These are phyloP conservation scores for Juncus effusus DNA, from an alignment of 176 grass and related monocot genomes.

Conservation along the genomic window DNA sequence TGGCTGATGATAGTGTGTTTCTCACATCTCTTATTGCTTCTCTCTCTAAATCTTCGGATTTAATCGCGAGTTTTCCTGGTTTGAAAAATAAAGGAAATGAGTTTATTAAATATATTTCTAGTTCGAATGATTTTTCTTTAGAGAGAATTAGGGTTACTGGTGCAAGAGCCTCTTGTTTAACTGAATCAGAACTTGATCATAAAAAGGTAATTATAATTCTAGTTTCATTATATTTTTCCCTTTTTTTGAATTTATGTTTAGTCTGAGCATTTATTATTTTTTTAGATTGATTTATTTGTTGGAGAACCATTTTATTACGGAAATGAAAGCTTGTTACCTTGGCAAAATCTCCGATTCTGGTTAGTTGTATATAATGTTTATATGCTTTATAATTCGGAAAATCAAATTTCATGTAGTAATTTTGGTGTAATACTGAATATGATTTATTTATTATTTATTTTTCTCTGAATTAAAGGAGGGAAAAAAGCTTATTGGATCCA, in stretches of 20 bases:
- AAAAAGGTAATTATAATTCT: slow-evolving; percentile 52
- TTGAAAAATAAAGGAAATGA: slow-evolving; percentile 49
- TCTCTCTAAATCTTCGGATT: slow-evolving; percentile 60
- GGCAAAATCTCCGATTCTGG: slow-evolving; percentile 96
- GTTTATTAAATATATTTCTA: slow-evolving; percentile 57
- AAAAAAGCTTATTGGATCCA: slow-evolving; percentile 59
- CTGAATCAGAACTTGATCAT: slow-evolving; percentile 36
- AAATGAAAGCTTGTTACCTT: slow-evolving; percentile 77
- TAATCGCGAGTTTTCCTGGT: slow-evolving; percentile 71
- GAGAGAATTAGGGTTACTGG: slow-evolving; percentile 59
- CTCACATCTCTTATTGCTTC: slow-evolving; percentile 54
- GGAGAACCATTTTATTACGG: slow-evolving; percentile 85
- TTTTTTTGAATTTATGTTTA: slow-evolving; percentile 10
- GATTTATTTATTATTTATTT: not conserved
- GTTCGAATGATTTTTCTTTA: slow-evolving; percentile 63
- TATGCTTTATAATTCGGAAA: slow-evolving; percentile 1
- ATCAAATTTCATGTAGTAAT: too few species aligned
- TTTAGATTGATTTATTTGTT: slow-evolving; percentile 63
- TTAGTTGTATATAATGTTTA: slow-evolving; percentile 34
- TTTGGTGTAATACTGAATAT: too few species aligned
- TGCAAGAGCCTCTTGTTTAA: slow-evolving; percentile 45
- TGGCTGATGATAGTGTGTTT: slow-evolving; percentile 88
- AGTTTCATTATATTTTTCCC: slow-evolving; percentile 8
- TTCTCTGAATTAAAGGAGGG: slow-evolving; percentile 52
- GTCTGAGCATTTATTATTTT: slow-evolving; percentile 17